Conservation (phyloP, 1,284 basidiomycete species). For the Cystobasidium sp. region DNA sequence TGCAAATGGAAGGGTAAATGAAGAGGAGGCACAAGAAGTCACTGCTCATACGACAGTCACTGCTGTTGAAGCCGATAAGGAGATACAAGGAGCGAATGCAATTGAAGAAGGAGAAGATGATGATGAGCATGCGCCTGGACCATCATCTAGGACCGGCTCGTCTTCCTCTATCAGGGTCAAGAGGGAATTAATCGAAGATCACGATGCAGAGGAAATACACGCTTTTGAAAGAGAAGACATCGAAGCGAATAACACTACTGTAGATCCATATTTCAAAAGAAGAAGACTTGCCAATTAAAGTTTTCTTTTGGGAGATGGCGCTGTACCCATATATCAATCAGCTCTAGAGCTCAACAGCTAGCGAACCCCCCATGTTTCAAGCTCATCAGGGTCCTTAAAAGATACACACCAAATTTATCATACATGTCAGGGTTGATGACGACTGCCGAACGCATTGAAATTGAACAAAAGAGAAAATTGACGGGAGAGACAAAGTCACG, state of each 20-base stretch:
- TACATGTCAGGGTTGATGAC: no score
- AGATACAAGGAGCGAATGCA: neutral
- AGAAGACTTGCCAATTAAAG: neutral
- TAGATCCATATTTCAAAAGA: neutral
- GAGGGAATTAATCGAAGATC: conserved; percentile 5
- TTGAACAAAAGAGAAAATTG: no score
- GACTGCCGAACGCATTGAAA: no score
- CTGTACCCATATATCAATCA: no score
- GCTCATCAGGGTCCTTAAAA: no score
- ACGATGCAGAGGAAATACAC: neutral
- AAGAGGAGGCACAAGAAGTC: no score
- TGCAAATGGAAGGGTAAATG: no score
- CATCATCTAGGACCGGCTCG: neutral
- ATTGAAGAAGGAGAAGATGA: neutral
- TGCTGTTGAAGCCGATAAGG: neutral
- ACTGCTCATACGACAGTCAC: no score
- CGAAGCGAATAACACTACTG: neutral
- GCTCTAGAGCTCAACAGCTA: no score
- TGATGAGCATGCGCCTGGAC: neutral
- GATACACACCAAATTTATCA: no score
- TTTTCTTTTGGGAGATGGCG: neutral
- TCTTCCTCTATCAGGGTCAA: conserved; percentile 1
- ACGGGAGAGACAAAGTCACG: no score
- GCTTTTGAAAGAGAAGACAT: neutral
- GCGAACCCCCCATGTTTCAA: no score